These are phyloP conservation scores for Drechslerella stenobrocha DNA, from an alignment of 2,329 filamentous ascomycete genomes.

Conservation along the genomic window DNA sequence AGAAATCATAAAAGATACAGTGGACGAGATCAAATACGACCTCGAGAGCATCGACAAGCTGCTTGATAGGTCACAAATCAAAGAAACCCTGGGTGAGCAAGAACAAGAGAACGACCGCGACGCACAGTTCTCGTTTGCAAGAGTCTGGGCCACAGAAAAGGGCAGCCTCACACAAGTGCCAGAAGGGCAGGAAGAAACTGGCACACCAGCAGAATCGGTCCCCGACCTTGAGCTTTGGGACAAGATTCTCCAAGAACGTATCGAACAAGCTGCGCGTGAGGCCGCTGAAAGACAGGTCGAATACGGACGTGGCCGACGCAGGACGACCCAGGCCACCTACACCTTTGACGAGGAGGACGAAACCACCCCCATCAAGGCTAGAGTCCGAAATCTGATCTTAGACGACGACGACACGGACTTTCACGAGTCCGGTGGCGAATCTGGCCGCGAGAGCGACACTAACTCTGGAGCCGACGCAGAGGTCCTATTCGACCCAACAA, in stretches of 20 bases:
- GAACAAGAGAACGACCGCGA: conserved; percentile 69
- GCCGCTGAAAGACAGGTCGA: conserved; percentile 69
- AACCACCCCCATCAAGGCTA: conserved; percentile 16
- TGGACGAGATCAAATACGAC: conserved; percentile 75
- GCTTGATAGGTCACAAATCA: conserved; percentile 80
- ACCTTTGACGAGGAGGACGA: conserved; percentile 20
- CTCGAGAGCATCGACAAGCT: conserved; percentile 80
- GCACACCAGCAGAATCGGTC: conserved; percentile 59
- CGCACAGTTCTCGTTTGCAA: conserved; percentile 82
- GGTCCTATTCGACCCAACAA: conserved; percentile 45
- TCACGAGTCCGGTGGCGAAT: conserved; percentile 53
- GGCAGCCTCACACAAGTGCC: conserved; percentile 61
- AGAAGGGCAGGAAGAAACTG: conserved; percentile 61
- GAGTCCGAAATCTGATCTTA: conserved; percentile 36
- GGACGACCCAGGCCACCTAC: conserved; percentile 53
- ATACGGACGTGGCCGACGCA: conserved; percentile 83
- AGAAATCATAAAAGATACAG: conserved; percentile 67
- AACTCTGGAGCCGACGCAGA: conserved; percentile 52
- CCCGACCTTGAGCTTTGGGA: conserved; percentile 80
- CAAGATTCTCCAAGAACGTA: conserved; percentile 79
- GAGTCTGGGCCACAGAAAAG: conserved; percentile 87
- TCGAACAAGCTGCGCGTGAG: conserved; percentile 74
- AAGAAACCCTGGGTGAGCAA: conserved; percentile 65
- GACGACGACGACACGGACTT: conserved; percentile 54
- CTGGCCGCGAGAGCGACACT: conserved; percentile 47